Conservation (phyloP, 2,329 filamentous ascomycete species). For the Fonsecaea pugnacius region DNA sequence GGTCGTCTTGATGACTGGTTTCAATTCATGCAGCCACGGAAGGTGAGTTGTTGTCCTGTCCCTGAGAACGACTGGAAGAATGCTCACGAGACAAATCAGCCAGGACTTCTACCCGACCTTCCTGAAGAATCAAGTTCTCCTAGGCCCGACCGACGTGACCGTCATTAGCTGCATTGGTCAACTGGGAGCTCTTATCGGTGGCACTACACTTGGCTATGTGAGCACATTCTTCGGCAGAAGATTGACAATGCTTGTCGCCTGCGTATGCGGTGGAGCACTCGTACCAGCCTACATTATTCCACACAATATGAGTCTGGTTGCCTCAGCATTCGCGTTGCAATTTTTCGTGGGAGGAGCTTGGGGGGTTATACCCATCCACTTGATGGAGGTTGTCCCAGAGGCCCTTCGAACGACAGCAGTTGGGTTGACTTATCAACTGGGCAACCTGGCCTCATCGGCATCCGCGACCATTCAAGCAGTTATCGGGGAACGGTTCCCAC, state of each 20-base stretch:
- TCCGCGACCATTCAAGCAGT: slow-evolving; percentile 50
- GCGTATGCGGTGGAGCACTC: slow-evolving; percentile 43
- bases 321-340: slow-evolving; percentile 45
- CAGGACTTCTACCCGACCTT: slow-evolving; percentile 51
- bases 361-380: slow-evolving; percentile 47
- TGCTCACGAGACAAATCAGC: slow-evolving; percentile 12
- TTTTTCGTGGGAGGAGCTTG: slow-evolving; percentile 47
- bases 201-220: slow-evolving; percentile 44
- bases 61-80: not conserved
- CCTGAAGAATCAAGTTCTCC: slow-evolving; percentile 44
- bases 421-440: slow-evolving; percentile 47
- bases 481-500: slow-evolving; percentile 49
- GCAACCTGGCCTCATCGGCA: slow-evolving; percentile 48
- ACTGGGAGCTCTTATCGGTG: slow-evolving; percentile 44
- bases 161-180: slow-evolving; percentile 44
- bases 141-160: slow-evolving; percentile 41
- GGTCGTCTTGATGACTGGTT: slow-evolving; percentile 44
- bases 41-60: slow-evolving; percentile 1
- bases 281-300: slow-evolving; percentile 45
- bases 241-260: slow-evolving; percentile 43
- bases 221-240: slow-evolving; percentile 45
- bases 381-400: slow-evolving; percentile 44
- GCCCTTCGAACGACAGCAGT: slow-evolving; percentile 44
- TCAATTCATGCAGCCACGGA: slow-evolving; percentile 45
- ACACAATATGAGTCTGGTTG: slow-evolving; percentile 41